phyloP scores from a whole-genome alignment of 371 early-diverging fungal species.

The Enterocytospora artemiae region DNA sequence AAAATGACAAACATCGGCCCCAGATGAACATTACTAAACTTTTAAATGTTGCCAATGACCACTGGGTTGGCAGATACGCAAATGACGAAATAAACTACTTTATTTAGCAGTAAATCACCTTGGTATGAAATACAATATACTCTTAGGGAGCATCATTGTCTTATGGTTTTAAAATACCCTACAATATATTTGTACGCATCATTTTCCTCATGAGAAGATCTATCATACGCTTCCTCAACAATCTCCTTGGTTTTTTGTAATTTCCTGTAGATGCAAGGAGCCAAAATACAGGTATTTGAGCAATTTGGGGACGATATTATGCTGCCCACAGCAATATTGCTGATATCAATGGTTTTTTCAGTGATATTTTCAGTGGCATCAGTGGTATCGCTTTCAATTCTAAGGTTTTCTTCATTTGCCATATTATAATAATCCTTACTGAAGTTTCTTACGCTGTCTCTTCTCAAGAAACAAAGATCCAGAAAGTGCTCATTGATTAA shows the following conservation, averaged over 20 bases:
- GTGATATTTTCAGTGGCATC: background rate
- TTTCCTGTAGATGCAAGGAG: conserved; percentile 5
- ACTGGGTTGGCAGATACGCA: too few relatives aligned
- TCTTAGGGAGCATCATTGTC: too few relatives aligned
- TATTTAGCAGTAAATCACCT: too few relatives aligned
- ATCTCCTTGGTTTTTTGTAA: conserved; percentile 11
- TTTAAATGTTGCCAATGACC: too few relatives aligned
- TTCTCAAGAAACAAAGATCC: conserved; percentile 13
- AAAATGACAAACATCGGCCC: too few relatives aligned
- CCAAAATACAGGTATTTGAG: too few relatives aligned
- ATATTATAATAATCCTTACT: conserved; percentile 3
- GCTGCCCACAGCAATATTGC: background rate
- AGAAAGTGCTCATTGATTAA: conserved; percentile 10
- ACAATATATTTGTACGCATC: conserved; percentile 1
- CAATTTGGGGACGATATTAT: background rate
- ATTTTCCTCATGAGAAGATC: background rate
- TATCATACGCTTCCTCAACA: conserved; percentile 7
- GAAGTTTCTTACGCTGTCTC: conserved; percentile 1
- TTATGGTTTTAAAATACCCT: background rate
- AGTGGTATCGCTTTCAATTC: background rate
- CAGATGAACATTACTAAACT: too few relatives aligned
- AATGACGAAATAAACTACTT: too few relatives aligned
- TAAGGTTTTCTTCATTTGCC: background rate
- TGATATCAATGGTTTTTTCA: background rate
- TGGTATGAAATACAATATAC: too few relatives aligned